These are phyloP conservation scores for Rhodotorula paludigena DNA, from an alignment of 768 basidiomycete species.

Conservation along the genomic window DNA sequence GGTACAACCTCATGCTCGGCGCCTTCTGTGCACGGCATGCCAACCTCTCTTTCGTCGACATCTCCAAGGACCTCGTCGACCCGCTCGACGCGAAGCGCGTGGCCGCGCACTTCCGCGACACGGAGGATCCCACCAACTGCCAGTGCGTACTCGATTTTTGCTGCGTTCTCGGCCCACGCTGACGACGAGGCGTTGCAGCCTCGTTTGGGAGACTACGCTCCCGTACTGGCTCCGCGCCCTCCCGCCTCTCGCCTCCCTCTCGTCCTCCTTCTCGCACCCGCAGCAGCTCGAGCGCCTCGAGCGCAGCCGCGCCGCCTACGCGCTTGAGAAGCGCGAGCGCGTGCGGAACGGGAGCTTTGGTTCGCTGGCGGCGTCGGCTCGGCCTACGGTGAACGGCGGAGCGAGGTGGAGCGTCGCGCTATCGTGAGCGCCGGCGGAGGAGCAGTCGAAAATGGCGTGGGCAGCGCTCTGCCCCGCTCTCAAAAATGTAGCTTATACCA, in stretches of 20 bases:
- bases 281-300: background rate
- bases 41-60: conserved; percentile 26
- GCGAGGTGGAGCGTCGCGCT: background rate
- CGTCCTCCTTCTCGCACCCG: background rate
- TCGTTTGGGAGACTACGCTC: conserved; percentile 24
- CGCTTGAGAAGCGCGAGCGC: conserved; percentile 4
- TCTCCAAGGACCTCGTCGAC: conserved; percentile 7
- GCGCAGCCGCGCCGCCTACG: background rate
- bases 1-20: conserved; percentile 19
- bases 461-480: no score
- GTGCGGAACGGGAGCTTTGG: background rate
- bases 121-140: conserved; percentile 13
- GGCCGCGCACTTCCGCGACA: background rate
- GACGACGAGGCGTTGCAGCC: background rate
- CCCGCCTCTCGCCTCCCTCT: conserved; percentile 1
- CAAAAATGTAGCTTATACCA: background rate
- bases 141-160: conserved; percentile 6
- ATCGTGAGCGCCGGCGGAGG: background rate
- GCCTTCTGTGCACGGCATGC: conserved; percentile 17
- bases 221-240: conserved; percentile 13
- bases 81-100: background rate
- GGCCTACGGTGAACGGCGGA: background rate
- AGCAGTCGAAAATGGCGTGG: no score
- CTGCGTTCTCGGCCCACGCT: background rate
- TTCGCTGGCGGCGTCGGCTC: background rate